Evolutionary conservation across 352 stramenopile genomes (phyloP).

Genomic region (Elongisporangium undulatum): DNA sequence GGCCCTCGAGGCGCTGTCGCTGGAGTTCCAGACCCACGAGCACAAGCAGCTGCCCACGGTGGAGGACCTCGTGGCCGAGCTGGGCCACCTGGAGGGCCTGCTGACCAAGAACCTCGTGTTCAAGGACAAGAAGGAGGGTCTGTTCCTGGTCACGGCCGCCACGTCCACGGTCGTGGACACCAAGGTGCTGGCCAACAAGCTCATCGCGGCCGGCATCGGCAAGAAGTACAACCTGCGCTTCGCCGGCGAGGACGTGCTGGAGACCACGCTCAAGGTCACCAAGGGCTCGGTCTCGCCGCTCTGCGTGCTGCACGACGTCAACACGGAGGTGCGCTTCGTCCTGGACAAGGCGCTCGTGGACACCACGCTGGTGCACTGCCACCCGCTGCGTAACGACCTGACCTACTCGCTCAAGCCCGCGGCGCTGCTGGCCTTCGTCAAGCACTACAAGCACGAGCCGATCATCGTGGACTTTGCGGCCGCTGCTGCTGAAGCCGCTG

Average conservation of each 20-base stretch:
- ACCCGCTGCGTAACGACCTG: conserved; percentile 93
- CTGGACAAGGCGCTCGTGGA: conserved; percentile 91
- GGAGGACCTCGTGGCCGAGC: conserved; percentile 58
- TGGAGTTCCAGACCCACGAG: conserved; percentile 44
- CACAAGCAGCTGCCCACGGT: conserved; percentile 65
- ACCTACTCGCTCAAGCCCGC: conserved; percentile 78
- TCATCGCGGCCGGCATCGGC: conserved; percentile 55
- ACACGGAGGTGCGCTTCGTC: conserved; percentile 83
- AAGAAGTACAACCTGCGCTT: conserved; percentile 94
- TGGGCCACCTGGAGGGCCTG: conserved; percentile 78
- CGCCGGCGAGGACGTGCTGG: conserved; percentile 83
- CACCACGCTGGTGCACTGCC: conserved; percentile 70
- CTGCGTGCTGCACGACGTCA: conserved; percentile 87
- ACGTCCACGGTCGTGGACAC: conserved; percentile 87
- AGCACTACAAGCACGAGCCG: conserved; percentile 84
- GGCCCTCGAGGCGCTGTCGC: conserved; percentile 57
- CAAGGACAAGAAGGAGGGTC: conserved; percentile 96
- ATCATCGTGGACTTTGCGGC: conserved; percentile 86
- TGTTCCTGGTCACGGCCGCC: conserved; percentile 92
- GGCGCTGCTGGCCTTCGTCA: conserved; percentile 85
- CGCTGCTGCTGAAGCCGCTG: neutral
- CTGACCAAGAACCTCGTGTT: conserved; percentile 97
- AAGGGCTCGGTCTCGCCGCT: conserved; percentile 94
- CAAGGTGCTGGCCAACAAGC: conserved; percentile 87
- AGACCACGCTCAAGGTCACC: conserved; percentile 81